phyloP scores from a whole-genome alignment of 257 asterid genomes.

The Solanum rostratum region DNA sequence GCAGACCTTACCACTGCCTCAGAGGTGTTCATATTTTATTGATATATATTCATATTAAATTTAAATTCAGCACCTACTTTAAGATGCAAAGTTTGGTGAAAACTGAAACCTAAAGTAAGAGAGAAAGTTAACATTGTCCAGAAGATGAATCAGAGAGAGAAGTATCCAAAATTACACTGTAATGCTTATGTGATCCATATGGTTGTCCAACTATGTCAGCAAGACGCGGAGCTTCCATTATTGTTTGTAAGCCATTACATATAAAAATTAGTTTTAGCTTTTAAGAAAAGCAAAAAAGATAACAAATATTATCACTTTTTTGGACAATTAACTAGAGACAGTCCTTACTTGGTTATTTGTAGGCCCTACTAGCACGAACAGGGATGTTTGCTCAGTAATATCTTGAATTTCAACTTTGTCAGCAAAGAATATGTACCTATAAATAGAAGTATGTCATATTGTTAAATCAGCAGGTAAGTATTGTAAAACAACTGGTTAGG shows the following conservation, averaged over 20 bases:
- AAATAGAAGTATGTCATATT: constrained; percentile 1
- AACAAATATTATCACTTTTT: not conserved
- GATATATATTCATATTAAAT: not conserved
- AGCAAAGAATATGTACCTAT: constrained; percentile 83
- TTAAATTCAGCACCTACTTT: not conserved
- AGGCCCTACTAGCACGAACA: constrained; percentile 77
- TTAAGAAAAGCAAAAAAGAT: constrained; percentile 7
- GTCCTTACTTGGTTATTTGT: constrained; percentile 50
- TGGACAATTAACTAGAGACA: constrained; percentile 1
- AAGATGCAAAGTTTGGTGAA: not conserved
- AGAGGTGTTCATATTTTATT: not conserved
- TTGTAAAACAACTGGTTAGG: not conserved
- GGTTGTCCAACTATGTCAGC: constrained; percentile 73
- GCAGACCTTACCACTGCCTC: no score
- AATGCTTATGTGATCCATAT: constrained; percentile 86
- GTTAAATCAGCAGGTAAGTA: not conserved
- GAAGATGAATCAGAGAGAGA: not conserved
- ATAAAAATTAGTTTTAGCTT: not conserved
- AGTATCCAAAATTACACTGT: constrained; percentile 38
- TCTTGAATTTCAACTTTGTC: constrained; percentile 93
- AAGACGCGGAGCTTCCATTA: constrained; percentile 63
- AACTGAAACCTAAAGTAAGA: not conserved
- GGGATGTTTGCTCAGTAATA: constrained; percentile 63
- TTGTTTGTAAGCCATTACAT: constrained; percentile 29
- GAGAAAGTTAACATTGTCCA: not conserved